phyloP scores from a whole-genome alignment of 176 grass and related monocot species.

The Carex parvula region DNA sequence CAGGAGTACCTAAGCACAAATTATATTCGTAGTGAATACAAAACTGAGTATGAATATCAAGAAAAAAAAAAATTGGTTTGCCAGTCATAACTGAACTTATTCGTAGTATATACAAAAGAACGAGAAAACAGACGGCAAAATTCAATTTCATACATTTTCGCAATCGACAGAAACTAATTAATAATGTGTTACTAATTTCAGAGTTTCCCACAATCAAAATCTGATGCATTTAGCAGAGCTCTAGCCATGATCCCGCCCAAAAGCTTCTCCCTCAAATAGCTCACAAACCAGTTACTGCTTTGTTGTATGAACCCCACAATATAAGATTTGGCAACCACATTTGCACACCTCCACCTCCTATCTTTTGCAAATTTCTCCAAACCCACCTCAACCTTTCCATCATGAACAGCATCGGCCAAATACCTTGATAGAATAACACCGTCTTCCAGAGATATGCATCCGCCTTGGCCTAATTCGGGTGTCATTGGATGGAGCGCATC shows the following conservation, averaged over 20 bases:
- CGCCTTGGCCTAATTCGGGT: constrained; percentile 73
- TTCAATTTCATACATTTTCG: too few species aligned
- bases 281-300: constrained; percentile 19
- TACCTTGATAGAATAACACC: constrained; percentile 41
- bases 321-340: constrained; percentile 28
- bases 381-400: constrained; percentile 27
- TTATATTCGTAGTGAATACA: too few species aligned
- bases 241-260: constrained; percentile 26
- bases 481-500: constrained; percentile 93
- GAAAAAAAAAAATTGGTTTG: too few species aligned
- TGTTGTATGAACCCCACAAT: constrained; percentile 40
- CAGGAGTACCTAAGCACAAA: too few species aligned
- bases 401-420: constrained; percentile 38
- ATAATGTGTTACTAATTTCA: background rate
- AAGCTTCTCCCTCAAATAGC: constrained; percentile 44
- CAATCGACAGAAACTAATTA: too few species aligned
- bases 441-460: constrained; percentile 67
- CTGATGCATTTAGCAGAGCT: constrained; percentile 3
- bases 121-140: too few species aligned
- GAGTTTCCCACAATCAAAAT: constrained; percentile 48
- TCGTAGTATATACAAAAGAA: too few species aligned
- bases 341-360: constrained; percentile 56
- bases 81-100: too few species aligned
- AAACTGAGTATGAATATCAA: too few species aligned
- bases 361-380: constrained; percentile 39